A percentile compares a stretch with the other conserved stretches of the same genome.
phyloP scores from a whole-genome alignment of 108 stramenopile genomes.

The Cyclotella choctawhatcheeana region DNA sequence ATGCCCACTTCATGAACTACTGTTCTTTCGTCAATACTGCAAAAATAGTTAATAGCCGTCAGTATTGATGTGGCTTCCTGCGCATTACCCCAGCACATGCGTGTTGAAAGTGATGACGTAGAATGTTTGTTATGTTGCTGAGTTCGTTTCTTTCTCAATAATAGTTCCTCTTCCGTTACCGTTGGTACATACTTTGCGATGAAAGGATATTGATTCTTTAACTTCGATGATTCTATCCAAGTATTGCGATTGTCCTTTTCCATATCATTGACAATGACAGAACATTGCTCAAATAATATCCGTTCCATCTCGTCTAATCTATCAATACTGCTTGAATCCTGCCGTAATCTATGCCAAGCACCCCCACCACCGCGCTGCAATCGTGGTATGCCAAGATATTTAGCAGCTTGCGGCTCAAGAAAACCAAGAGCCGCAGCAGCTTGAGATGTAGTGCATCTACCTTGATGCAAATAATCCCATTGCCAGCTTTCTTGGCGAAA shows the following conservation, averaged over 20 bases:
- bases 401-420: constrained; percentile 62
- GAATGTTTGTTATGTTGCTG: constrained; percentile 15
- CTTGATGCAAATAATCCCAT: constrained; percentile 85
- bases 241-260: constrained; percentile 26
- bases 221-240: constrained; percentile 25
- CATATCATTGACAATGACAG: background rate
- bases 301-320: constrained; percentile 65
- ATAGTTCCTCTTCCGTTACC: constrained; percentile 49
- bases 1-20: constrained; percentile 78
- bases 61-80: constrained; percentile 86
- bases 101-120: constrained; percentile 44
- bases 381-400: constrained; percentile 65
- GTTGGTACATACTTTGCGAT: constrained; percentile 66
- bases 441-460: constrained; percentile 86
- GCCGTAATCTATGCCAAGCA: constrained; percentile 70
- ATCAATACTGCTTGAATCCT: constrained; percentile 33
- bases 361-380: constrained; percentile 68
- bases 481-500: constrained; percentile 93
- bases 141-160: constrained; percentile 18
- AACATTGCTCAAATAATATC: constrained; percentile 40
- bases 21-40: constrained; percentile 44
- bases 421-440: constrained; percentile 82
- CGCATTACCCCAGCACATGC: constrained; percentile 87
- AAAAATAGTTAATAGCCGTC: constrained; percentile 86
- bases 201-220: constrained; percentile 53